Base-by-base conservation (phyloP, 352 stramenopile genomes). In the Globisporangium nunn region DNA sequence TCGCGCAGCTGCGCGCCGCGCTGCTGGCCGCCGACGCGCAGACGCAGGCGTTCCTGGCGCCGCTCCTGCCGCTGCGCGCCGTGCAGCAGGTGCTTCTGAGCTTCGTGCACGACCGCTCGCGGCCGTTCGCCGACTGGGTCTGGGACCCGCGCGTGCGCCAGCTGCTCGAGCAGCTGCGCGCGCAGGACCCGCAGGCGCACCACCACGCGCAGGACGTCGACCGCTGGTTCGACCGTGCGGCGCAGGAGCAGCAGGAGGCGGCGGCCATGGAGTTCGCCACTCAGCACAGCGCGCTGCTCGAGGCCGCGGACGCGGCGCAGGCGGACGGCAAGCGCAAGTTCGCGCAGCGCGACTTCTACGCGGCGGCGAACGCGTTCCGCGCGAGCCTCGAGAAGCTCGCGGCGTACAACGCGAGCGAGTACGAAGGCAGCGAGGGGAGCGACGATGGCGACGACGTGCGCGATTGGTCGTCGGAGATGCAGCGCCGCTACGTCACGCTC, bases 31-130 rank as follows among this genome's bases (percentile, higher is more conserved):
- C 64, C 29, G 75, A 88, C 63, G 68, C 74, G 40, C 52, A 77
- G 59, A 92, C 81, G 23, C 70, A 78, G 53, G 52, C 55, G 39
- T 73, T 91, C 23, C 52, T 94, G 17, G 63, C 64, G 4, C 79
- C 81, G 4, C 63, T 94, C 44, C 62, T 94, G 31, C 64, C 67
- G 33, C 59, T 90, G 12, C 66, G 63, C 6, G 71, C 81, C 6
- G 79, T 91, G 43, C 81, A 88, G 56, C 67, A 92, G 17, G 65
- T 91, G 54, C 67, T 94, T 46, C 45, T 88, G 40, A 76, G 76
- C 44, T 94, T 94, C 52, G 52, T 90, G 45, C 66, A 54, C 28
- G 81, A 94, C 50, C 5, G 50, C 17, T 79, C 71, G 37, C 72
- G 75, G 14, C 70, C 70, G 37, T 89, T 93, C 52, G 70, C 81